These are phyloP conservation scores for Dryadomyces sulphureus DNA, from an alignment of 2,329 filamentous ascomycete genomes.

Conservation along the genomic window DNA sequence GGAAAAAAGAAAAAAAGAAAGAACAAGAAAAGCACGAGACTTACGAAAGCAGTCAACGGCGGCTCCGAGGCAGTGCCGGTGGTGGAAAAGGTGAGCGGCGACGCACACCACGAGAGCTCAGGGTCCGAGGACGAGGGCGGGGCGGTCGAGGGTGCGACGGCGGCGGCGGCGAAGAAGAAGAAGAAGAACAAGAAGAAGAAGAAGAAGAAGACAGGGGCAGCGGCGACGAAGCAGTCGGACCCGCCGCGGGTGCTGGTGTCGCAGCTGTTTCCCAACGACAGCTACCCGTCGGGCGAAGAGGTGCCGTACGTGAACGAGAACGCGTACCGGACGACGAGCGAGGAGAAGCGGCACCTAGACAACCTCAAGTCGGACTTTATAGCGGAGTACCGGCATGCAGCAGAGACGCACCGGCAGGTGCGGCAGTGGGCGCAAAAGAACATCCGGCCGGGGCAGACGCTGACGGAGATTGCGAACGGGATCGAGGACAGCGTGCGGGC, in stretches of 20 bases:
- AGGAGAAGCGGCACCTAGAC: constrained; percentile 73
- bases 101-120: constrained; percentile 1
- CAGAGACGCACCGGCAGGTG: constrained; percentile 69
- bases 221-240: constrained; percentile 59
- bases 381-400: constrained; percentile 61
- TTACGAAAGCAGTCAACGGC: neutral
- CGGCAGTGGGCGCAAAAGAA: constrained; percentile 66
- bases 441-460: constrained; percentile 62
- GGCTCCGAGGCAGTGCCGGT: neutral
- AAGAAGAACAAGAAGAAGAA: constrained; percentile 37
- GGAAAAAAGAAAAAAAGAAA: constrained; percentile 21
- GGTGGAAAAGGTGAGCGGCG: neutral
- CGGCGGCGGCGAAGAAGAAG: constrained; percentile 20
- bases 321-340: constrained; percentile 61
- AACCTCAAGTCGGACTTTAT: constrained; percentile 67
- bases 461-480: constrained; percentile 68
- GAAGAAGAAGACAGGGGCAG: constrained; percentile 71
- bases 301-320: constrained; percentile 68
- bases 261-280: constrained; percentile 55
- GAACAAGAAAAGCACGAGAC: constrained; percentile 35
- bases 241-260: constrained; percentile 63
- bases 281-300: constrained; percentile 66
- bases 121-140: constrained; percentile 5
- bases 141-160: constrained; percentile 14
- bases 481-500: constrained; percentile 69